Conservation (phyloP, 768 basidiomycete genomes). For the Neoboletus subvelutipes region DNA sequence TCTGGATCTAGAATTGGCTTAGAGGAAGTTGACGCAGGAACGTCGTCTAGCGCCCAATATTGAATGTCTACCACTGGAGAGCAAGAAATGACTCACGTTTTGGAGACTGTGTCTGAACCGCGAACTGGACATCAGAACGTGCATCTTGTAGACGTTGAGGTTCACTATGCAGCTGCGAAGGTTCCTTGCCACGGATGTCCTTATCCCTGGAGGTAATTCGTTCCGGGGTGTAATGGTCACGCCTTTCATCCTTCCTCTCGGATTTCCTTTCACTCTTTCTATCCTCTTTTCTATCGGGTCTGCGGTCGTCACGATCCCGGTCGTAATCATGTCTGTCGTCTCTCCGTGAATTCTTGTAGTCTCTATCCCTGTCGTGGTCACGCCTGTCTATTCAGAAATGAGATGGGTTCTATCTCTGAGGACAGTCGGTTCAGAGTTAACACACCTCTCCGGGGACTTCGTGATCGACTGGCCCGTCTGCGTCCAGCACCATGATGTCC, state of each 20-base stretch:
- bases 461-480: constrained; percentile 41
- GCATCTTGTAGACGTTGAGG: constrained; percentile 19
- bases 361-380: constrained; percentile 37
- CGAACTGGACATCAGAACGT: constrained; percentile 14
- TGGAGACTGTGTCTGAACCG: constrained; percentile 11
- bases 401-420: neutral
- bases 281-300: constrained; percentile 32
- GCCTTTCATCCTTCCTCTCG: constrained; percentile 38
- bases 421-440: neutral
- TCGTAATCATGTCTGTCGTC: constrained; percentile 34
- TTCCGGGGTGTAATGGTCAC: constrained; percentile 41
- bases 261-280: constrained; percentile 34
- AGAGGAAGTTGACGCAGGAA: constrained; percentile 10
- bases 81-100: constrained; percentile 12
- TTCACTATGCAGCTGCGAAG: constrained; percentile 22
- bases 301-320: constrained; percentile 33
- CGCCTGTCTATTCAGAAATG: constrained; percentile 33
- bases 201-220: constrained; percentile 33
- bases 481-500: constrained; percentile 36
- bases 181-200: constrained; percentile 26
- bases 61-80: neutral
- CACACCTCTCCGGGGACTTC: constrained; percentile 36
- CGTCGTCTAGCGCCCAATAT: constrained; percentile 4
- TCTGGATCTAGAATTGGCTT: constrained; percentile 43
- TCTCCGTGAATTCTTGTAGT: constrained; percentile 36